Evolutionary conservation across 495 filamentous ascomycete species (phyloP), one percentile per base, ranked within the genome.

Genomic region (Thozetella sp.): DNA sequence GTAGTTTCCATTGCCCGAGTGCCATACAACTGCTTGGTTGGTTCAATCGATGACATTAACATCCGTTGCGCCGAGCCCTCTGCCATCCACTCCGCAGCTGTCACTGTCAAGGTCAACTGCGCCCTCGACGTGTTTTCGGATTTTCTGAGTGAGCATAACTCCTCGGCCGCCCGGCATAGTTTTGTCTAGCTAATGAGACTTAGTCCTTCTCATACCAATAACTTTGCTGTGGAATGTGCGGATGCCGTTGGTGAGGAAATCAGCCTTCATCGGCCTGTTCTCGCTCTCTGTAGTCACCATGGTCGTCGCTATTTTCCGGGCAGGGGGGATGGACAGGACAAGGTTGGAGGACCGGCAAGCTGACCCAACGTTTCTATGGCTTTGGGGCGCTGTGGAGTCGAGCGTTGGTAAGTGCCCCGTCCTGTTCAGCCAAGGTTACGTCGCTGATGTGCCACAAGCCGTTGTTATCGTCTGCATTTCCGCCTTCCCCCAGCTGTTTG

Each of bases 221-320:
- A 67, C 25, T 23, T 56, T 75, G 55, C 56, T 75, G 4, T 69
- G 64, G 67, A 63, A 69, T 6, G 65, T 72, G 1, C 61, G 57
- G 1, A 66, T 75, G 46, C 17, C 27, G 0, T 11, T 51, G 11
- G 40, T 48, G 1, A 58, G 65, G 53, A 72, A 70, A 51, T 1
- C 65, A 0, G 64, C 63, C 2, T 57, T 75, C 13, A 25, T 51
- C 2, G 63, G 60, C 34, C 61, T 75, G n/a, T 75, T 75, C 53
- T 73, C 71, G 1, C 51, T 75, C 12, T 59, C 61, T 3, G 24
- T 73, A 17, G 55, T 73, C 57, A 69, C 66, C 24, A 70, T 70
- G 20, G 45, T 60, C 12, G 56, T 70, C 12, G 61, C 68, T 24
- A 69, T 67, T 23, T 67, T 67, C 17, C 67, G 68, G 6, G 43